Base-by-base conservation (phyloP, 2,329 filamentous ascomycete genomes). In the Cladophialophora immunda region DNA sequence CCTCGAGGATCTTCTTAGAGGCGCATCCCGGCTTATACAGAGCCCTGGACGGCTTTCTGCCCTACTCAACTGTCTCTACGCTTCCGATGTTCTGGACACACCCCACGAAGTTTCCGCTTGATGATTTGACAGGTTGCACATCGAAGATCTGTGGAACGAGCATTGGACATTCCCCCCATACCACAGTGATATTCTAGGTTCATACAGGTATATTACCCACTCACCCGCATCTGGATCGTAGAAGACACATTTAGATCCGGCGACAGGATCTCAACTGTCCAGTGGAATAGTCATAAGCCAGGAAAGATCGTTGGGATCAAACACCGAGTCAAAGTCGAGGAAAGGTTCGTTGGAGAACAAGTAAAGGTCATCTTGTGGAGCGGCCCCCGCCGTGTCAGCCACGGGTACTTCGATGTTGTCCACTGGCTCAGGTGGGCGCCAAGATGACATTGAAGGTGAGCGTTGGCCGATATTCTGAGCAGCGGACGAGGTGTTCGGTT, bases 211-310 rank as follows among this genome's bases (percentile, higher is more conserved):
- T 8, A n/a, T 41, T 41, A 34, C 13, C 32, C 38, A 4, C 38
- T 4, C 1, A n/a, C 2, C 38, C 38, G 15, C 15, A 41, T 41
- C 38, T 19, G 38, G n/a, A 17, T 38, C 15, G 5, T 11, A 4
- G 15, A 41, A n/a, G 2, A 41, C 38, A 19, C n/a, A n/a, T 11
- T 41, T 41, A 11, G n/a, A 1, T 6, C 15, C 11, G 5, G n/a
- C 17, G 17, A 19, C 17, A 19, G 15, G 1, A 17, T 11, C 2
- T 53, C 19, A 53, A 30, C 57, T 50, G 27, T 50, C 41, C 22
- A 60, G 17, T 9, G 60, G 60, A n/a, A 64, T 64, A 9, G 61
- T 64, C 53, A 41, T 58, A 19, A 64, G 61, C 61, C 61, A 64
- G 3, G 61, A 64, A 19, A 64, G 54, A 64, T 64, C 61, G 25